These are phyloP conservation scores for Escallonia herrerae DNA, from an alignment of 129 eudicot species.

Conservation along the genomic window DNA sequence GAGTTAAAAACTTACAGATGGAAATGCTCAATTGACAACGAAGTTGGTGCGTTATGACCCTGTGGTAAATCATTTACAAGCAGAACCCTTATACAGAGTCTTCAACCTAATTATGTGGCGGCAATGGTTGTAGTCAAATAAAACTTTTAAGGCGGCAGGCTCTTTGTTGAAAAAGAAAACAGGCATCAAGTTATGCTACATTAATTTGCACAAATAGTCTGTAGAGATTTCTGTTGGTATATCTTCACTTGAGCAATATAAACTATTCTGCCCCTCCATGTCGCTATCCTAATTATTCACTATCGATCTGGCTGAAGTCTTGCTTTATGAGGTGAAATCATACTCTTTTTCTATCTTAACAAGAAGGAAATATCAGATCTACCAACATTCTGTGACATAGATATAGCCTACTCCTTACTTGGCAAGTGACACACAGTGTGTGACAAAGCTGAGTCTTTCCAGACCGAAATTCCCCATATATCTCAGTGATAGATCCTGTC, in stretches of 20 bases:
- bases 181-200: not conserved
- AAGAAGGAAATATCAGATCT: no score
- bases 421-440: conserved; percentile 90
- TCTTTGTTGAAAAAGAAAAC: no score
- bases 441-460: conserved; percentile 99
- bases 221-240: no score
- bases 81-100: no score
- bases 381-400: not conserved
- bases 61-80: no score
- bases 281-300: not conserved
- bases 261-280: not conserved
- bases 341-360: not conserved
- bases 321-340: not conserved
- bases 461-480: conserved; percentile 88
- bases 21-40: no score
- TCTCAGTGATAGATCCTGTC: conserved; percentile 85
- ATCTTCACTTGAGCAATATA: no score
- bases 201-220: not conserved
- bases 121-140: not conserved
- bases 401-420: conserved; percentile 31
- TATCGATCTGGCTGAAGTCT: not conserved
- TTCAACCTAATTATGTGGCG: no score
- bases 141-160: not conserved
- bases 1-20: no score
- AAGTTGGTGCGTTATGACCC: no score